Conservation (phyloP, 2,329 filamentous ascomycete genomes). For the Fusarium sp. region DNA sequence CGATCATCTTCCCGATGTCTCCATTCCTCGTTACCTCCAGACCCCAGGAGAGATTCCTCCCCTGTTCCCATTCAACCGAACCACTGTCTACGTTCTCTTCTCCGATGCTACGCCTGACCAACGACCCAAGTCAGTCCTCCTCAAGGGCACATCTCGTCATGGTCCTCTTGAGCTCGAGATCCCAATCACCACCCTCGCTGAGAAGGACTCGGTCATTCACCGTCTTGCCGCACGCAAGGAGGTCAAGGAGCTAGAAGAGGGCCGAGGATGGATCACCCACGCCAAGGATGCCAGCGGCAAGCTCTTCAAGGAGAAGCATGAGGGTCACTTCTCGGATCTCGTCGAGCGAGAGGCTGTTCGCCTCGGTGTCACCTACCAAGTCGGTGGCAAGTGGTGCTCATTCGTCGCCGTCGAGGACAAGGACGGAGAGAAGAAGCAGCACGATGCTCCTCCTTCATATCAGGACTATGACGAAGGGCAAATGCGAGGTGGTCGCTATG, state of each 20-base stretch:
- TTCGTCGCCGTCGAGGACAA: conserved; percentile 75
- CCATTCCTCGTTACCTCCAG: conserved; percentile 70
- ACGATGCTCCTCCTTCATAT: neutral
- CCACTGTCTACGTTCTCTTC: conserved; percentile 74
- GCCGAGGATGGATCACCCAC: conserved; percentile 73
- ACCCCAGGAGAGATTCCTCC: conserved; percentile 72
- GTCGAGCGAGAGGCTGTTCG: conserved; percentile 75
- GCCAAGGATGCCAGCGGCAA: conserved; percentile 59
- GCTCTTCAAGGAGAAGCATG: conserved; percentile 59
- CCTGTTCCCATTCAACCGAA: conserved; percentile 75
- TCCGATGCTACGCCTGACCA: conserved; percentile 59
- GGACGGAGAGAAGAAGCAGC: neutral
- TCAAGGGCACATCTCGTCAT: conserved; percentile 67
- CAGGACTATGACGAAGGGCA: neutral
- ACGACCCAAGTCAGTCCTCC: conserved; percentile 64
- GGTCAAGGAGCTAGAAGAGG: conserved; percentile 76
- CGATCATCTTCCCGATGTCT: conserved; percentile 64
- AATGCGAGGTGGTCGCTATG: neutral
- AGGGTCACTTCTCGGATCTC: conserved; percentile 68
- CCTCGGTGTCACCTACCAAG: conserved; percentile 74
- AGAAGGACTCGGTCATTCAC: conserved; percentile 70
- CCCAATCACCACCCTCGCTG: conserved; percentile 64
- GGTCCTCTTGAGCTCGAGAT: conserved; percentile 74
- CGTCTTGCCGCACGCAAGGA: conserved; percentile 78
- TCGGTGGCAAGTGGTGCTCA: conserved; percentile 77